phyloP scores from a whole-genome alignment of 768 basidiomycete species.

The Cystobasidium ongulense region DNA sequence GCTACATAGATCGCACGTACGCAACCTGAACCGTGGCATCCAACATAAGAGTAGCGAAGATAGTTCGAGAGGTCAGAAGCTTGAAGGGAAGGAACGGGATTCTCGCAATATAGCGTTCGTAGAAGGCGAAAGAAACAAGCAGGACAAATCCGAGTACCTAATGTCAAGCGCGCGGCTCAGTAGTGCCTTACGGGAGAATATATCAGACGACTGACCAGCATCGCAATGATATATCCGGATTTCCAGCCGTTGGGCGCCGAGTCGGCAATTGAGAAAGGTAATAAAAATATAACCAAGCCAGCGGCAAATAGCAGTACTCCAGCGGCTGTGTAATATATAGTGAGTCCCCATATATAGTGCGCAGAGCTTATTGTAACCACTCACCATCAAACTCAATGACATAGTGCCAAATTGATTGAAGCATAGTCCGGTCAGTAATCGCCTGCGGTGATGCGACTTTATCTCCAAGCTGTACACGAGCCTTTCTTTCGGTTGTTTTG shows the following conservation, averaged over 20 bases:
- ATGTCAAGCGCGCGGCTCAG: neutral
- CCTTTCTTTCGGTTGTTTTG: neutral
- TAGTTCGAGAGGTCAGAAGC: slow-evolving; percentile 15
- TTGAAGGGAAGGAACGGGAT: slow-evolving; percentile 1
- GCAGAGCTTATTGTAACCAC: too few relatives aligned
- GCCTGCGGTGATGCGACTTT: neutral
- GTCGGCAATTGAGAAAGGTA: slow-evolving; percentile 30
- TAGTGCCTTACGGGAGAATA: neutral
- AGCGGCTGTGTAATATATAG: slow-evolving; percentile 24
- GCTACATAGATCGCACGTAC: neutral
- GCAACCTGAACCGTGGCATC: slow-evolving; percentile 35
- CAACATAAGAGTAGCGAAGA: slow-evolving; percentile 24
- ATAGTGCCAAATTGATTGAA: slow-evolving; percentile 33
- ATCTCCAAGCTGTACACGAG: neutral
- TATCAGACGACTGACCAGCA: slow-evolving; percentile 22
- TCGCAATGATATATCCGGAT: slow-evolving; percentile 25
- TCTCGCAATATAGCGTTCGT: slow-evolving; percentile 1
- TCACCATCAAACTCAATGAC: slow-evolving; percentile 41
- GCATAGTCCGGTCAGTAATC: neutral
- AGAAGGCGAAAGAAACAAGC: slow-evolving; percentile 8
- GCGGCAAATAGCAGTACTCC: slow-evolving; percentile 29
- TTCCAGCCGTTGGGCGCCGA: slow-evolving; percentile 30
- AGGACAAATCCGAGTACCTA: slow-evolving; percentile 28
- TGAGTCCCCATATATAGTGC: too few relatives aligned
- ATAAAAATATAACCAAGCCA: slow-evolving; percentile 31